Evolutionary conservation across 331 rosid genomes (phyloP), one percentile per base, ranked within the genome.

Genomic region (Malus hybrid): DNA sequence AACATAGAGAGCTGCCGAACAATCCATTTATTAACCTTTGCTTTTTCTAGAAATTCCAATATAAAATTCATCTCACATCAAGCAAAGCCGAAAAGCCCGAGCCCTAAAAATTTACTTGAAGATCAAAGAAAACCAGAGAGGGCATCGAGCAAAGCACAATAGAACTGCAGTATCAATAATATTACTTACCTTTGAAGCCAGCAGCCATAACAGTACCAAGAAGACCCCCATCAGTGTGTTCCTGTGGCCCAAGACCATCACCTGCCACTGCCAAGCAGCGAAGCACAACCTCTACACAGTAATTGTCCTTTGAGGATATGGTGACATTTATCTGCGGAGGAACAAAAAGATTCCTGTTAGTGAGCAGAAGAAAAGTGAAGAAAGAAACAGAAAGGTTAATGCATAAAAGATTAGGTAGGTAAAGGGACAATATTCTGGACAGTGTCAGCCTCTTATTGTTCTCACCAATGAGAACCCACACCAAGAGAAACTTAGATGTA

Each of bases 141-240:
- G 46, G 46, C 46, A 42, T 42, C 4, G 13, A 9, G 62, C 67
- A 63, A 68, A 15, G 29, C 52, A 61, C 22, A 20, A 16, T 18
- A 75, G n/a, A 75, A 56, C 7, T 39, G 15, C 48, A 68, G 70
- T 48, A 15, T 53, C 61, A 75, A 71, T 46, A 46, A 71, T 46
- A 75, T 57, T 75, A 52, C 80, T 72, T 79, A 90, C 99, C 99
- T 92, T 94, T 94, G 81, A 94, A 94, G 79, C 97, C 99, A 82
- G 97, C 91, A 42, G 96, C 96, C 91, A 92, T 77, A 33, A 90
- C 73, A 24, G 82, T 82, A 75, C 92, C 80, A 77, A 94, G 97
- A 78, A 90, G 76, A 78, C 99, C 97, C 63, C 99, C 97, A 66
- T 87, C 96, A 78, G 86, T 77, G 64, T 66, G 70, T 46, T 86